Base-by-base conservation (phyloP, 148 eudicot species). In the Mesembryanthemum crystallinum region DNA sequence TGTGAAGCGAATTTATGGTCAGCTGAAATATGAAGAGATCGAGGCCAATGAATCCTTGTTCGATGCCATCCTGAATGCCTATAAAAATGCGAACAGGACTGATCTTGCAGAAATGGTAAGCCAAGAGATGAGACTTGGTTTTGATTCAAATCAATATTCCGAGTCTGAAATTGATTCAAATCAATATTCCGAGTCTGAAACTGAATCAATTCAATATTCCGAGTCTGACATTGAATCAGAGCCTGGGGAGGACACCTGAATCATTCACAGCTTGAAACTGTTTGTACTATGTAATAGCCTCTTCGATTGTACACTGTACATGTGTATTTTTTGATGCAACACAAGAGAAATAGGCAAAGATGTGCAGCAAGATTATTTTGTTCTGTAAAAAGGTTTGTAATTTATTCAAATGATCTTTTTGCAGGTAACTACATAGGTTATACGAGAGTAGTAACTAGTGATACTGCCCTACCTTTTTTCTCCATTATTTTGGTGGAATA, bases 101-200 rank as follows among this genome's bases (percentile, higher is more conserved):
- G 90, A 93, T 65, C 94, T 93, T 75, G 94, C 92, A 64, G 90
- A 88, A 60, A 33, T 89, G 83, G 97, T 88, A 25, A 82, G 63
- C 74, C 94, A 84, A 75, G 92, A 93, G 87, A 89, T 86, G 88
- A 85, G 64, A 57, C 78, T 84, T 55, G 88, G 73, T 63, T 86
- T 81, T 70, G 90, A 85, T 8, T 74, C 54, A 15, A 82, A 80
- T 81, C 85, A 61, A 24, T 63, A 63, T 66, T 72, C 89, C 11
- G 89, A 81, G 45, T 80, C 88, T 78, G 96, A 83, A 79, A 61
- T 71, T 15, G 89, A 81, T 43, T 74, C 54, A 15, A 82, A 80
- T 81, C 85, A 61, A 24, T 63, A 63, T 66, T 72, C 89, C 11
- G 89, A 81, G 45, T 80, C 88, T 78, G 96, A 83, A 79, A 61